Percentiles rank a stretch among this genome's conserved stretches.
These are phyloP conservation scores for Coniella vitis DNA, from an alignment of 2,329 filamentous ascomycete species.

Conservation along the genomic window DNA sequence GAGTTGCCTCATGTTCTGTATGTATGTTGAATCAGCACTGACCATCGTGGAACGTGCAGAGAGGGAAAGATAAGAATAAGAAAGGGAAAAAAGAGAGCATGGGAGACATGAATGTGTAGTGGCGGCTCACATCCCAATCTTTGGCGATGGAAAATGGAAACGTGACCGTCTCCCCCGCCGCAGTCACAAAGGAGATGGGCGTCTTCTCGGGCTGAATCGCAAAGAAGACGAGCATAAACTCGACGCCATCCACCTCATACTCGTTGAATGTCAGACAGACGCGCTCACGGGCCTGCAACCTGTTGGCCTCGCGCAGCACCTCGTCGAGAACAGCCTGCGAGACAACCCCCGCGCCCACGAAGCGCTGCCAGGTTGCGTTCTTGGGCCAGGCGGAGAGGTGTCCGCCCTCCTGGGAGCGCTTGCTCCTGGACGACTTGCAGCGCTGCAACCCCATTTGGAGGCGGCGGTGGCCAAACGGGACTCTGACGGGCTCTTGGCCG, in stretches of 20 bases:
- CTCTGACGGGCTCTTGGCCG: not conserved
- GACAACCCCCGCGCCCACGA: not conserved
- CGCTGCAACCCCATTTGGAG: slow-evolving; percentile 6
- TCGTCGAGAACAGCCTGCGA: not conserved
- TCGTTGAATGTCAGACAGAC: slow-evolving; percentile 5
- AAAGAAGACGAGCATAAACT: slow-evolving; percentile 7
- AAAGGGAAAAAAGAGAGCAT: too few relatives aligned
- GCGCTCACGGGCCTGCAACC: slow-evolving; percentile 5
- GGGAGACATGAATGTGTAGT: too few relatives aligned
- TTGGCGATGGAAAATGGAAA: slow-evolving; percentile 5
- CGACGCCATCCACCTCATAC: not conserved
- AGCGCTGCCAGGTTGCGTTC: not conserved
- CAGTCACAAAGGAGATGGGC: slow-evolving; percentile 6
- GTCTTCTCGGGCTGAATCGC: slow-evolving; percentile 6
- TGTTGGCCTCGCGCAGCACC: slow-evolving; percentile 5
- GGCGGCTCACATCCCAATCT: slow-evolving; percentile 2
- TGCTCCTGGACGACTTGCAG: too few relatives aligned
- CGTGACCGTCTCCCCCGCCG: slow-evolving; percentile 1
- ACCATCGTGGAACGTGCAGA: too few relatives aligned
- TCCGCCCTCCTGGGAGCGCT: too few relatives aligned
- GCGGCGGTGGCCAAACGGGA: slow-evolving; percentile 11
- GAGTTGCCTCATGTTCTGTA: too few relatives aligned
- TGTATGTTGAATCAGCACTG: too few relatives aligned
- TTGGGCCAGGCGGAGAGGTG: too few relatives aligned
- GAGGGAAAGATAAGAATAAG: too few relatives aligned